Evolutionary conservation across 331 rosid species (phyloP).

Genomic region (Pyrus hybrid): DNA sequence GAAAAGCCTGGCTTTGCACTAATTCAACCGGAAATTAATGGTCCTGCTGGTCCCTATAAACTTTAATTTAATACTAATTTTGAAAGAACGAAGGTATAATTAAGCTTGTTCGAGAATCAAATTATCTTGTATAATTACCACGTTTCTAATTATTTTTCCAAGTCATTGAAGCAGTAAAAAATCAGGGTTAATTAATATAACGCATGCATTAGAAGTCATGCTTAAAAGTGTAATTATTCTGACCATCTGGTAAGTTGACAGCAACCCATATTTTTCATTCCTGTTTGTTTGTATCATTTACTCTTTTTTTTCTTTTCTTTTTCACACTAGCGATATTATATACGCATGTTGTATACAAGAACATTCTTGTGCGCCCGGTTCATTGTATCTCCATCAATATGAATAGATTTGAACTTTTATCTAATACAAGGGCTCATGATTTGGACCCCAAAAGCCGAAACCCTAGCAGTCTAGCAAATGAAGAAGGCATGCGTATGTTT

Average conservation of each 20-base stretch:
- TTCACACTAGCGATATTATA: no score
- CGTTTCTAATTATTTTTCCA: background rate
- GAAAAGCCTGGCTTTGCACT: background rate
- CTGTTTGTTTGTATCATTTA: no score
- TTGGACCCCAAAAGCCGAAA: background rate
- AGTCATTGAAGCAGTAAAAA: background rate
- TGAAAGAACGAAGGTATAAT: no score
- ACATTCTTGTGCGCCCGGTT: no score
- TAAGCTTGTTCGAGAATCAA: background rate
- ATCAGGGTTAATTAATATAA: no score
- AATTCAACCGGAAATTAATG: slow-evolving; percentile 9
- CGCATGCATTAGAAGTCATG: no score
- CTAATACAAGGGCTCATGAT: background rate
- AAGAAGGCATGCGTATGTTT: background rate
- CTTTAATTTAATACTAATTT: no score
- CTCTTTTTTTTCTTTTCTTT: no score
- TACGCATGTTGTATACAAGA: no score
- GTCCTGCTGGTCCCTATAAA: background rate
- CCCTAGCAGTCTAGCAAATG: background rate
- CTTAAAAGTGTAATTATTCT: background rate
- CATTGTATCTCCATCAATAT: no score
- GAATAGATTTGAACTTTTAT: no score
- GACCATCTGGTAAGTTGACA: background rate
- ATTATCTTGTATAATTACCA: background rate
- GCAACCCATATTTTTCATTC: background rate